Evolutionary conservation across 1,284 basidiomycete genomes (phyloP).

Genomic region (Hemileia vastatrix): DNA sequence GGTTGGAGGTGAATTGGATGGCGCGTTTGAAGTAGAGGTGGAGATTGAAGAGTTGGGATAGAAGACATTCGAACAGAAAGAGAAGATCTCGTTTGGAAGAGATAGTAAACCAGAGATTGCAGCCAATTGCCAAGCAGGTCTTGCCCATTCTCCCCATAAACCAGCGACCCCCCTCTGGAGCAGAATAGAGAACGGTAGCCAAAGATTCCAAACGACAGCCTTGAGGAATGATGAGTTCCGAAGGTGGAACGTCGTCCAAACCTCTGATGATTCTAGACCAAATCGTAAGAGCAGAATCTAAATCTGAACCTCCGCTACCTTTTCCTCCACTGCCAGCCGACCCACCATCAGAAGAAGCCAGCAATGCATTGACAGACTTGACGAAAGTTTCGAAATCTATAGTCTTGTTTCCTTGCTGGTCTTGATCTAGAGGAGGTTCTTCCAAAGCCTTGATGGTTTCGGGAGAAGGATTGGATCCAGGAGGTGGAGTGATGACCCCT

Average conservation of each 20-base stretch:
- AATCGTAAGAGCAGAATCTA: constrained; percentile 46
- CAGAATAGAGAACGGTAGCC: constrained; percentile 45
- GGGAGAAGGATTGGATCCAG: background rate
- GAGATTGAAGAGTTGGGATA: constrained; percentile 51
- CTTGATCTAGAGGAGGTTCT: background rate
- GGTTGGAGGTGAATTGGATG: background rate
- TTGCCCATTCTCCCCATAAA: constrained; percentile 57
- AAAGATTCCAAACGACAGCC: no score
- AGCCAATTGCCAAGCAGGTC: constrained; percentile 73
- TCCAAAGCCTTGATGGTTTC: background rate
- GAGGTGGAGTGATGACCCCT: no score
- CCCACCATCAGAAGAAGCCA: constrained; percentile 27
- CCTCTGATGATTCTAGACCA: constrained; percentile 45
- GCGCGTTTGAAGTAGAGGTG: constrained; percentile 29
- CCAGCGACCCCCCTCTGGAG: constrained; percentile 47
- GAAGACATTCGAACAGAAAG: constrained; percentile 75
- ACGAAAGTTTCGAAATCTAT: constrained; percentile 35
- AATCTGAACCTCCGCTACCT: constrained; percentile 51
- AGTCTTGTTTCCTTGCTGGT: constrained; percentile 28
- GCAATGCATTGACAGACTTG: constrained; percentile 31
- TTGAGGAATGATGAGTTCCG: constrained; percentile 45
- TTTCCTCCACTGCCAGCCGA: constrained; percentile 25
- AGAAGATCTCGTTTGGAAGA: constrained; percentile 75
- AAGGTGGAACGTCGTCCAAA: constrained; percentile 46
- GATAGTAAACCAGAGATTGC: constrained; percentile 78